Evolutionary conservation across 1,139 yeast genomes (phyloP).

Genomic region (Blastobotrys ciferrii): DNA sequence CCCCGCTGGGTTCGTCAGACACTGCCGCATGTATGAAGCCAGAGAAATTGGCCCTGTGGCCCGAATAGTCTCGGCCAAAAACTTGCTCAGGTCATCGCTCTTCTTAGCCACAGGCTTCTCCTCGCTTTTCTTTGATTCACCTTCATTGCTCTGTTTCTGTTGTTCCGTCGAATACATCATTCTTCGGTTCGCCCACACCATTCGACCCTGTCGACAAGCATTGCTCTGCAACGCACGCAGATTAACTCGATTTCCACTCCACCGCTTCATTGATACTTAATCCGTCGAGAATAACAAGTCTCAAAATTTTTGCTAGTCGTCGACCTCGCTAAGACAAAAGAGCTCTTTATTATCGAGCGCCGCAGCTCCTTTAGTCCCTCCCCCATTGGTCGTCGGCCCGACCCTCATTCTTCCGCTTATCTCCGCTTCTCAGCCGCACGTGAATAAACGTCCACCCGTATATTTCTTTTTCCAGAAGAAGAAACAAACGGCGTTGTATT

Average conservation of each 20-base stretch:
- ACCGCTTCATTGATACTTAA: background rate
- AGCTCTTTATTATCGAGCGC: background rate
- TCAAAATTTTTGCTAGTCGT: background rate
- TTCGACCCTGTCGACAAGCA: background rate
- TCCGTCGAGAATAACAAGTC: background rate
- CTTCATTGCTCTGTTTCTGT: background rate
- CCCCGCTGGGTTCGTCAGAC: slow-evolving; percentile 71
- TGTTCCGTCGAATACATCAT: slow-evolving; percentile 1
- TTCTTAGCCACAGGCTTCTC: background rate
- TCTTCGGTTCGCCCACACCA: background rate
- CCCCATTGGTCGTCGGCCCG: background rate
- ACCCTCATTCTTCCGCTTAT: background rate
- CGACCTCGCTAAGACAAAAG: background rate
- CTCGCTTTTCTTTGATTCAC: background rate
- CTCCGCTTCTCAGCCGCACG: background rate
- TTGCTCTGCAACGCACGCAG: background rate
- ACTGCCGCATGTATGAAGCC: slow-evolving; percentile 77
- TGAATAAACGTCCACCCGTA: too few relatives aligned
- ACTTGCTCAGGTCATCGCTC: slow-evolving; percentile 10
- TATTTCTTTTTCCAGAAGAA: too few relatives aligned
- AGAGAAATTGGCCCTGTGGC: slow-evolving; percentile 76
- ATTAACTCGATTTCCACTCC: background rate
- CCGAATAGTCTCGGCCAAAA: slow-evolving; percentile 44
- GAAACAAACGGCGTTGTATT: too few relatives aligned
- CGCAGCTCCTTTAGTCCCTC: background rate